Evolutionary conservation across 139 green algal genomes (phyloP).

Genomic region (Pleodorina starrii): DNA sequence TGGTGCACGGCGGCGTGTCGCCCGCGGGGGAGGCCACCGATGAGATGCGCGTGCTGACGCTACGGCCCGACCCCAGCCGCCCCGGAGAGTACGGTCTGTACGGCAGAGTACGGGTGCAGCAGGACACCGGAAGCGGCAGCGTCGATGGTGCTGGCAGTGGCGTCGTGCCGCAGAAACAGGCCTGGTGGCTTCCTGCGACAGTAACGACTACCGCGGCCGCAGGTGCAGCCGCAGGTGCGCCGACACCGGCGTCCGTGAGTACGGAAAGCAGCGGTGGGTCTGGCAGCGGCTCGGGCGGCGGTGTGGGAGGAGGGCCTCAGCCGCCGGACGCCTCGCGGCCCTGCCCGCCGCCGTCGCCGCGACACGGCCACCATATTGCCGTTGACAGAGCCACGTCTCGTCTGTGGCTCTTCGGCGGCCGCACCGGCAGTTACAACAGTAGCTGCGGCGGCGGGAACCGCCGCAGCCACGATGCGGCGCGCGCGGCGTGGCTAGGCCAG

Average conservation of each 20-base stretch:
- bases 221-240: neutral
- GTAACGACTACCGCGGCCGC: neutral
- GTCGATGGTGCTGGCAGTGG: neutral
- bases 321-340: neutral
- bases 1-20: slow-evolving; percentile 12
- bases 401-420: slow-evolving; percentile 31
- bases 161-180: neutral
- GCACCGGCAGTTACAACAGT: neutral
- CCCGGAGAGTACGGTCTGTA: neutral
- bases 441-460: neutral
- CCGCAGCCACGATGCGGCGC: neutral
- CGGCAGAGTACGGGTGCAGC: neutral
- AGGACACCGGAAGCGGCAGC: neutral
- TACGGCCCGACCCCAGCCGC: neutral
- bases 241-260: neutral
- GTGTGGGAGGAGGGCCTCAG: no score
- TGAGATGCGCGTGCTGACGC: neutral
- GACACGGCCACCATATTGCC: slow-evolving; percentile 9
- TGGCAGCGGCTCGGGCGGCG: neutral
- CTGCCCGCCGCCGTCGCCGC: neutral
- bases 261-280: no score
- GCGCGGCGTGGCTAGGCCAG: neutral
- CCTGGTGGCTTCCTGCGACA: neutral
- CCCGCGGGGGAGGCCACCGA: neutral
- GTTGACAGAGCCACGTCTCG: neutral